A percentile compares a stretch with the other conserved stretches of the same genome.
These are phyloP conservation scores for Endothia cerciana DNA, from an alignment of 2,329 filamentous ascomycete genomes.

Conservation along the genomic window DNA sequence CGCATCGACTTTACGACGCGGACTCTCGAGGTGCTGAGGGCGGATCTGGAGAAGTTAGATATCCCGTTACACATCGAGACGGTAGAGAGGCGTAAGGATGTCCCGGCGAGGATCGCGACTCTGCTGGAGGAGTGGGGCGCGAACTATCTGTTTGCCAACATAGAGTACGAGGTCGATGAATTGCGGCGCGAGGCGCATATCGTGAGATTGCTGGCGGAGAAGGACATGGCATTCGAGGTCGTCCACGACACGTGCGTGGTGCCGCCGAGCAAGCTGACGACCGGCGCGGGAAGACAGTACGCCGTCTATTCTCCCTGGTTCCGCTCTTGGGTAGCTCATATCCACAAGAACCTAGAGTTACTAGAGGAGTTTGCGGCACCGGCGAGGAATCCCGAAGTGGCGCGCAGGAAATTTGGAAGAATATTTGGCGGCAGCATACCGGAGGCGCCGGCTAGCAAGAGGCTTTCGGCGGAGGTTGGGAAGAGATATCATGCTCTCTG, in stretches of 20 bases:
- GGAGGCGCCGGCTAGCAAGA: slow-evolving; percentile 64
- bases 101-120: slow-evolving; percentile 65
- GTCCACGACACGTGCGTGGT: slow-evolving; percentile 85
- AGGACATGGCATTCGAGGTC: slow-evolving; percentile 70
- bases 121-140: slow-evolving; percentile 73
- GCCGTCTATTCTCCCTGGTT: slow-evolving; percentile 87
- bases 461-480: slow-evolving; percentile 61
- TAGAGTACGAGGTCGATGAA: slow-evolving; percentile 93
- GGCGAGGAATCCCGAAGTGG: slow-evolving; percentile 51
- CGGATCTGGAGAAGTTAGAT: slow-evolving; percentile 69
- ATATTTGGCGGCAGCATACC: slow-evolving; percentile 68
- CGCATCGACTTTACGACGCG: slow-evolving; percentile 83
- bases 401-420: slow-evolving; percentile 49
- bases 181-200: slow-evolving; percentile 74
- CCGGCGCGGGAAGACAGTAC: slow-evolving; percentile 75
- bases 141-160: slow-evolving; percentile 77
- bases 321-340: slow-evolving; percentile 71
- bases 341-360: slow-evolving; percentile 71
- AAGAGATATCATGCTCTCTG: slow-evolving; percentile 63
- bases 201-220: slow-evolving; percentile 61
- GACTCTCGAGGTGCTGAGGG: slow-evolving; percentile 66
- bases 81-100: slow-evolving; percentile 64
- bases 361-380: slow-evolving; percentile 66
- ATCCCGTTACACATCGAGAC: slow-evolving; percentile 81
- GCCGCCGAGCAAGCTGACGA: slow-evolving; percentile 69